These are phyloP conservation scores for Metschnikowia arizonensis DNA, from an alignment of 805 yeast genomes.

Conservation along the genomic window DNA sequence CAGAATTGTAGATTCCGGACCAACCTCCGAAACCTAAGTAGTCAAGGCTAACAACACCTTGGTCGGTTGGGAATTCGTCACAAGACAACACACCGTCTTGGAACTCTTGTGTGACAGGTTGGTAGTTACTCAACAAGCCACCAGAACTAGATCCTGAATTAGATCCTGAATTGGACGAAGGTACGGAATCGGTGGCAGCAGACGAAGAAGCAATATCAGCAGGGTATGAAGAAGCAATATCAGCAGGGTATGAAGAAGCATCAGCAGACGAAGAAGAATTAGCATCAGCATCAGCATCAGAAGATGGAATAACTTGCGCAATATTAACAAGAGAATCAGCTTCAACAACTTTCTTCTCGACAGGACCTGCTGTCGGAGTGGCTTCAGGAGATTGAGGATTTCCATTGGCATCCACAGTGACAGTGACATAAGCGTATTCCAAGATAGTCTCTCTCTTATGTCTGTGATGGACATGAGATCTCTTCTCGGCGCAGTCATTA, in stretches of 20 bases:
- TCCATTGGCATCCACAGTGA: slow-evolving; percentile 41
- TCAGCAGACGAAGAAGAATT: slow-evolving; percentile 9
- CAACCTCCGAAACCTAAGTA: slow-evolving; percentile 76
- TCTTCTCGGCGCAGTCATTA: slow-evolving; percentile 17
- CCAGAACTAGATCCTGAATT: slow-evolving; percentile 30
- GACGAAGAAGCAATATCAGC: slow-evolving; percentile 23
- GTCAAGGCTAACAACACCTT: slow-evolving; percentile 77
- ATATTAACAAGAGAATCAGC: too few species aligned
- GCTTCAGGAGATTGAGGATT: slow-evolving; percentile 27
- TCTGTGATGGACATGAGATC: slow-evolving; percentile 53
- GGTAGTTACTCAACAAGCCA: slow-evolving; percentile 60
- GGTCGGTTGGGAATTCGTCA: slow-evolving; percentile 68
- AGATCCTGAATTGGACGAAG: slow-evolving; percentile 20
- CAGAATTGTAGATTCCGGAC: slow-evolving; percentile 65
- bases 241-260: neutral
- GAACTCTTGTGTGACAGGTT: slow-evolving; percentile 57
- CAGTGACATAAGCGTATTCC: slow-evolving; percentile 42
- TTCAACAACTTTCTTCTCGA: neutral
- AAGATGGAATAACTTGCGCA: too few species aligned
- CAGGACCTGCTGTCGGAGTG: slow-evolving; percentile 4
- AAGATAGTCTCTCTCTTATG: slow-evolving; percentile 57
- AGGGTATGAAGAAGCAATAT: slow-evolving; percentile 17
- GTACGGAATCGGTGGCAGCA: slow-evolving; percentile 8
- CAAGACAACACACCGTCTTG: slow-evolving; percentile 70
- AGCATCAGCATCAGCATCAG: neutral